These are phyloP conservation scores for Fusarium duplospermum DNA, from an alignment of 2,329 filamentous ascomycete species.

Conservation along the genomic window DNA sequence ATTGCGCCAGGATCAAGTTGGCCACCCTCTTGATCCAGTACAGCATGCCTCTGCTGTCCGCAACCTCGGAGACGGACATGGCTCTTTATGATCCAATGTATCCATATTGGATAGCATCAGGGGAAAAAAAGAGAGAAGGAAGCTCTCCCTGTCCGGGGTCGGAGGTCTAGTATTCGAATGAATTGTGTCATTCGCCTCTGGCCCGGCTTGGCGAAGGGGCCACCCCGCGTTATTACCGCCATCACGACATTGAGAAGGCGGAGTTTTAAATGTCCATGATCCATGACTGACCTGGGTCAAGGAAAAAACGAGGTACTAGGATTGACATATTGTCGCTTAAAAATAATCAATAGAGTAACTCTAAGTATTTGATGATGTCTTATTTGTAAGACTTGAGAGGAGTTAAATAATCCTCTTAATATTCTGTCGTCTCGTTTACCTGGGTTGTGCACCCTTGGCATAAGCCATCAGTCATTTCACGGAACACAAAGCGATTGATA, in stretches of 20 bases:
- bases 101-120: conserved; percentile 8
- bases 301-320: neutral
- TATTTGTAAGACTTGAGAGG: neutral
- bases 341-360: neutral
- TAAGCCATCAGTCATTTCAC: neutral
- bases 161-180: neutral
- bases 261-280: conserved; percentile 33
- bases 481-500: neutral
- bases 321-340: too few relatives aligned
- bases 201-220: conserved; percentile 14
- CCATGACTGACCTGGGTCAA: neutral
- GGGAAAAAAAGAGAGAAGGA: neutral
- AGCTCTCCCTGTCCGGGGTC: neutral
- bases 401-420: neutral
- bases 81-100: neutral
- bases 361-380: too few relatives aligned
- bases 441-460: neutral
- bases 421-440: neutral
- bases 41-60: conserved; percentile 7
- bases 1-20: conserved; percentile 65
- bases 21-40: conserved; percentile 33
- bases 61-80: conserved; percentile 33
- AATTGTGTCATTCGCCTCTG: conserved; percentile 19
- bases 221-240: conserved; percentile 39
- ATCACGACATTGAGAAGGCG: conserved; percentile 19